Conservation (phyloP, 2,329 filamentous ascomycete species). For the Torrubiella hemipterigena region DNA sequence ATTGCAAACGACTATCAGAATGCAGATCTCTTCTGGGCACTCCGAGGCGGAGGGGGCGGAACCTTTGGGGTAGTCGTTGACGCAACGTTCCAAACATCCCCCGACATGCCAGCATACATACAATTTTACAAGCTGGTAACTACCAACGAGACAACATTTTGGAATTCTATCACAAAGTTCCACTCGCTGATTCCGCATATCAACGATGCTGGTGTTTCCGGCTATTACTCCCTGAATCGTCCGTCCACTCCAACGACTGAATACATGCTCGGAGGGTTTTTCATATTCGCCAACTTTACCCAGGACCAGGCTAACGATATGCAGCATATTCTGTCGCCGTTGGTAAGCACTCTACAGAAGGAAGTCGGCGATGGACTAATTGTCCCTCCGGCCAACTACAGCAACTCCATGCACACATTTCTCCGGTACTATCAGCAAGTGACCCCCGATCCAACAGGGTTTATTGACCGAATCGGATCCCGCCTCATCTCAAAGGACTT, state of each 20-base stretch:
- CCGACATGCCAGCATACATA: slow-evolving; percentile 20
- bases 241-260: slow-evolving; percentile 4
- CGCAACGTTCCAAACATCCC: slow-evolving; percentile 27
- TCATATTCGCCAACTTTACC: no score
- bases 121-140: slow-evolving; percentile 14
- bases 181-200: slow-evolving; percentile 20
- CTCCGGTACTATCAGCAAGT: no score
- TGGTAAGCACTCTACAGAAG: no score
- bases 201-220: slow-evolving; percentile 20
- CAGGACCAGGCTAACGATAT: no score
- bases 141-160: slow-evolving; percentile 17
- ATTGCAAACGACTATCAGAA: slow-evolving; percentile 22
- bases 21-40: slow-evolving; percentile 29
- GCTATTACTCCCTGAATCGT: slow-evolving; percentile 20
- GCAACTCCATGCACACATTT: no score
- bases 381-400: no score
- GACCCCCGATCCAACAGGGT: no score
- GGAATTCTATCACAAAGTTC: slow-evolving; percentile 14
- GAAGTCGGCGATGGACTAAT: no score
- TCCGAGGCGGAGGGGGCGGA: slow-evolving; percentile 30
- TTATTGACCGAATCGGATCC: slow-evolving; percentile 9
- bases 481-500: slow-evolving; percentile 14
- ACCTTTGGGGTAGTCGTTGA: slow-evolving; percentile 29
- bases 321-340: no score
- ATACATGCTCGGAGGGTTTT: no score